Evolutionary conservation across 2,329 filamentous ascomycete genomes (phyloP), one percentile per base, ranked within the genome.

Genomic region (Pyrenophora teres): DNA sequence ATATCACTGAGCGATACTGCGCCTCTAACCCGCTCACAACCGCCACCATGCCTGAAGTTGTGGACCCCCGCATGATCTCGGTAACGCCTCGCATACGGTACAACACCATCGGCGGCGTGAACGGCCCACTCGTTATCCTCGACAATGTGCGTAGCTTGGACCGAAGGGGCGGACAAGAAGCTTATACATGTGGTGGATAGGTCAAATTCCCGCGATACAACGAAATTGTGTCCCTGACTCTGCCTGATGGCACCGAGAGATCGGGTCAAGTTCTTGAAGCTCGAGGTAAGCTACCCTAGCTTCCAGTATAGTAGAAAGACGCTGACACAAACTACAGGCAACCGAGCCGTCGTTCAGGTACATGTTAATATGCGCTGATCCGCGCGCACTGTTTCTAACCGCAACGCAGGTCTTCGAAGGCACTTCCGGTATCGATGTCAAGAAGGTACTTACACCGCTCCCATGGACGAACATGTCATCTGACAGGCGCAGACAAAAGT

Each of bases 171-270:
- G 16, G 13, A 35, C 25, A 33, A 47, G 46, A 56, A 61, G 65
- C 67, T 70, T 49, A 71, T 52, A 43, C 36, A 43, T 39, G 48
- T 36, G 52, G 40, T 42, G 54, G 39, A 68, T 72, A 96, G 90
- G 91, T 99, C 82, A 99, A 99, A 88, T 95, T 92, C 76, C 94
- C 94, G 59, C 84, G 87, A 74, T 99, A 90, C 83, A 97, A 97
- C 78, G 94, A 99, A 80, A 99, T 99, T 75, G 94, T 99, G 63
- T 92, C 89, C 58, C 79, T 99, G 76, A 97, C 93, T 32, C 86
- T 99, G 59, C 91, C 94, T 63, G 94, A 99, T 87, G 94, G 94
- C 76, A 88, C 91, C 41, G 87, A 93, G 78, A 85, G 94, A 71
- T 92, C 91, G 73, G 94, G 95, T 62, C 94, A 97, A 78, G 94